A percentile compares a stretch with the other conserved stretches of the same genome.
Evolutionary conservation across 768 basidiomycete species (phyloP).

Genomic region (Mycena kentingensis): DNA sequence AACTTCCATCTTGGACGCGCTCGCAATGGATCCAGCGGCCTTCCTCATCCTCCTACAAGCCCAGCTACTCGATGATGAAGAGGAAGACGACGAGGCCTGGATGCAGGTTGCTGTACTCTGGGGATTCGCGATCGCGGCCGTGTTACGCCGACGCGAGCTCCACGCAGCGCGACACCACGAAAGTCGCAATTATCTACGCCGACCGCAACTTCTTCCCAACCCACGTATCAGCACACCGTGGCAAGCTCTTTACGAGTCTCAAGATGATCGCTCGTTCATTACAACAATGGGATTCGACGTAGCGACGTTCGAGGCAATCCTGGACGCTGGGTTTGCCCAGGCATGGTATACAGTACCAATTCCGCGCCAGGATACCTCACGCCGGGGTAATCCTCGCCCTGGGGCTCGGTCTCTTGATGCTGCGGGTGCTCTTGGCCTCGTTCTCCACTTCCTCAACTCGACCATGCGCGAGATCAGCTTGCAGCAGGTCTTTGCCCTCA

Average conservation of each 20-base stretch:
- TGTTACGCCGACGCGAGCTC: too few species aligned
- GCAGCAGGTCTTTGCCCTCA: slow-evolving; percentile 38
- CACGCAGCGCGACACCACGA: neutral
- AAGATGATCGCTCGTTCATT: slow-evolving; percentile 32
- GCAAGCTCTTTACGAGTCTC: slow-evolving; percentile 26
- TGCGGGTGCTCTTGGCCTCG: slow-evolving; percentile 35
- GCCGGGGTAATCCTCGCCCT: slow-evolving; percentile 26
- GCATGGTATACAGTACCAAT: slow-evolving; percentile 29
- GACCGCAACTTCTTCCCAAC: slow-evolving; percentile 24
- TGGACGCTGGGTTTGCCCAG: slow-evolving; percentile 28
- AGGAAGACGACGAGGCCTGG: too few species aligned
- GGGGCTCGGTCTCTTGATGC: slow-evolving; percentile 38
- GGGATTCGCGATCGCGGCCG: too few species aligned
- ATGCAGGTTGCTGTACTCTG: too few species aligned
- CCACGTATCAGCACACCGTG: slow-evolving; percentile 28
- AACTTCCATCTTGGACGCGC: too few species aligned
- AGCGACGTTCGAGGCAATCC: slow-evolving; percentile 28
- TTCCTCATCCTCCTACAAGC: too few species aligned
- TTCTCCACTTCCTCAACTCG: slow-evolving; percentile 35
- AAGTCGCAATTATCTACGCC: slow-evolving; percentile 1
- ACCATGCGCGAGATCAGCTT: slow-evolving; percentile 33
- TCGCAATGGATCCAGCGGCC: too few species aligned
- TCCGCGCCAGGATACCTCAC: slow-evolving; percentile 30
- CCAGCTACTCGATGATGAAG: too few species aligned
- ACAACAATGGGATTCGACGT: slow-evolving; percentile 32